phyloP scores from a whole-genome alignment of 1,284 basidiomycete species.

The Mrakiaceae sp. region DNA sequence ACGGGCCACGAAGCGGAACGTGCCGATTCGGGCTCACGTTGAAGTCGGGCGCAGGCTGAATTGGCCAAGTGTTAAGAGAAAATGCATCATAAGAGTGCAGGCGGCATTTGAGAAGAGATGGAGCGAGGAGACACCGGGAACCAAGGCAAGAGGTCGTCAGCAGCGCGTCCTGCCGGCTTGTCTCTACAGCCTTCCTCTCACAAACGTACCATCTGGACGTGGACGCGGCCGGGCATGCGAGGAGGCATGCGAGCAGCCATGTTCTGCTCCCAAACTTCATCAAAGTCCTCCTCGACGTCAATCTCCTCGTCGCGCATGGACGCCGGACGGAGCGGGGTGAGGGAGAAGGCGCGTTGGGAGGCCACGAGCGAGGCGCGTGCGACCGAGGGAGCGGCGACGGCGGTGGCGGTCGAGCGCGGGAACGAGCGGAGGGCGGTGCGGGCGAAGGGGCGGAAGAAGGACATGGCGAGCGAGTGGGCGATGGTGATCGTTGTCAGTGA shows the following conservation, averaged over 20 bases:
- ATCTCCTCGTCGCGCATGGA: not conserved
- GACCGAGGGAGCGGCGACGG: too few relatives aligned
- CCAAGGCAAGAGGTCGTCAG: too few relatives aligned
- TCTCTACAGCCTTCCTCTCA: not conserved
- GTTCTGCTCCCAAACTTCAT: not conserved
- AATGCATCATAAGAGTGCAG: not conserved
- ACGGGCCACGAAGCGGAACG: too few relatives aligned
- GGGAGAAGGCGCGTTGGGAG: not conserved
- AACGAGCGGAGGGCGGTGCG: not conserved
- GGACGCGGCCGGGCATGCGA: not conserved
- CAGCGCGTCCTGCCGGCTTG: not conserved
- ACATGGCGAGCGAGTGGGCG: not conserved
- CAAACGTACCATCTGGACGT: slow-evolving; percentile 1
- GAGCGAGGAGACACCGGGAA: not conserved
- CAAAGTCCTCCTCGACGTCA: not conserved
- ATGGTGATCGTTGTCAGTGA: not conserved
- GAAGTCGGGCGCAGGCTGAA: slow-evolving; percentile 1
- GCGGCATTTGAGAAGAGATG: not conserved
- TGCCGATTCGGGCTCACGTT: not conserved
- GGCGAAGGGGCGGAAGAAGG: not conserved
- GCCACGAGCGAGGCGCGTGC: too few relatives aligned
- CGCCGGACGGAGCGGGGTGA: not conserved
- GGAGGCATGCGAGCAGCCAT: not conserved
- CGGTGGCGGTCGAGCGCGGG: not conserved
- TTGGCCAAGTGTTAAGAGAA: too few relatives aligned